Evolutionary conservation across 495 filamentous ascomycete genomes (phyloP).

Genomic region (Penicillium bialowiezense): DNA sequence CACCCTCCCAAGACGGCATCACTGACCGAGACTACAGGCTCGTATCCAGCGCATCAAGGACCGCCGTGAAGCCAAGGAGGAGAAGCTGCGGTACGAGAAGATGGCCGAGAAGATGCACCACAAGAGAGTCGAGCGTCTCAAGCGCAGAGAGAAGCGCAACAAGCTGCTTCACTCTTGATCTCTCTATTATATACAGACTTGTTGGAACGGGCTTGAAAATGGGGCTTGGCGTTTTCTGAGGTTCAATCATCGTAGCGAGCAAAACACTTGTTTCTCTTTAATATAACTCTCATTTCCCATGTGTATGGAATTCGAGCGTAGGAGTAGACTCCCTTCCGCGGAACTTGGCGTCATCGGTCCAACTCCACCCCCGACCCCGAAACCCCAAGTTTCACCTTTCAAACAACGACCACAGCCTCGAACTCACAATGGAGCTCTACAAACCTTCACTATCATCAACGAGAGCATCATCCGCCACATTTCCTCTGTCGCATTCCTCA

Average conservation of each 20-base stretch:
- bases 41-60: conserved; percentile 77
- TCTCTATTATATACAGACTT: background rate
- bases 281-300: background rate
- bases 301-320: no score
- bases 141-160: conserved; percentile 95
- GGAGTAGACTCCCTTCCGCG: no score
- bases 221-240: conserved; percentile 9
- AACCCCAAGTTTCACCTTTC: background rate
- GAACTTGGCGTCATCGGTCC: conserved; percentile 8
- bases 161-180: conserved; percentile 87
- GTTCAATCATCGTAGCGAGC: conserved; percentile 3
- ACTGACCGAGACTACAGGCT: conserved; percentile 45
- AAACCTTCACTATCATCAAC: conserved; percentile 1
- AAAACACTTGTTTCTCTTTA: conserved; percentile 6
- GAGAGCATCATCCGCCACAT: background rate
- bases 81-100: conserved; percentile 90
- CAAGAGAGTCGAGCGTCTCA: conserved; percentile 89
- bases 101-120: conserved; percentile 97
- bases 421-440: conserved; percentile 24
- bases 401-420: background rate
- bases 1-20: conserved; percentile 4
- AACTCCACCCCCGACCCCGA: background rate
- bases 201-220: background rate
- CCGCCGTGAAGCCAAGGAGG: conserved; percentile 79
- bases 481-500: conserved; percentile 9